phyloP scores from a whole-genome alignment of 176 grass and related monocot genomes.

The Paspalum notatum region DNA sequence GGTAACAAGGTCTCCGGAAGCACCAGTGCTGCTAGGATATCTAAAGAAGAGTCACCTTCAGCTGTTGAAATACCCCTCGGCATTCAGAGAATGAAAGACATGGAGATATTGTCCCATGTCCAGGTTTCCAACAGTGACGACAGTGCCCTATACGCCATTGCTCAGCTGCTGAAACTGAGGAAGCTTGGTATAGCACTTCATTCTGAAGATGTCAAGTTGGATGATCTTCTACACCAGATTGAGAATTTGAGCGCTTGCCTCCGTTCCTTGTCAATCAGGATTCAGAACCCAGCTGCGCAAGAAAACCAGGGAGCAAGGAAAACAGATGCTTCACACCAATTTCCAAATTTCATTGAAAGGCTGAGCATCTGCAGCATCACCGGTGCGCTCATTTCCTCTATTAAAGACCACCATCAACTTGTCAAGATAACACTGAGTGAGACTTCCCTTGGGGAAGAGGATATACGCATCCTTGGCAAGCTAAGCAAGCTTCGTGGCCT shows the following conservation, averaged over 20 bases:
- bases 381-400: background rate
- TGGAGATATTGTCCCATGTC: constrained; percentile 24
- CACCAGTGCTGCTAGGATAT: background rate
- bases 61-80: background rate
- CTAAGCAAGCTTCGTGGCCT: background rate
- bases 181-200: background rate
- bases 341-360: constrained; percentile 21
- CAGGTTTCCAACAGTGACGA: background rate
- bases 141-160: background rate
- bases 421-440: constrained; percentile 14
- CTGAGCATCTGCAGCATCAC: constrained; percentile 5
- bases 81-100: background rate
- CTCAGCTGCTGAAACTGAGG: background rate
- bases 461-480: background rate
- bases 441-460: background rate
- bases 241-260: background rate
- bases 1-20: background rate
- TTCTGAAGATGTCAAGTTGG: background rate
- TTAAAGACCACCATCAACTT: background rate
- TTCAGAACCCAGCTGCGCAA: background rate
- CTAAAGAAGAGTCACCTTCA: background rate
- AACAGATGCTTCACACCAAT: background rate
- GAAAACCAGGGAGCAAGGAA: too few species aligned
- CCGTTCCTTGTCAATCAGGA: background rate
- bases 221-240: background rate